Base-by-base conservation (phyloP, 139 green algal genomes). In the Micractinium conductrix region DNA sequence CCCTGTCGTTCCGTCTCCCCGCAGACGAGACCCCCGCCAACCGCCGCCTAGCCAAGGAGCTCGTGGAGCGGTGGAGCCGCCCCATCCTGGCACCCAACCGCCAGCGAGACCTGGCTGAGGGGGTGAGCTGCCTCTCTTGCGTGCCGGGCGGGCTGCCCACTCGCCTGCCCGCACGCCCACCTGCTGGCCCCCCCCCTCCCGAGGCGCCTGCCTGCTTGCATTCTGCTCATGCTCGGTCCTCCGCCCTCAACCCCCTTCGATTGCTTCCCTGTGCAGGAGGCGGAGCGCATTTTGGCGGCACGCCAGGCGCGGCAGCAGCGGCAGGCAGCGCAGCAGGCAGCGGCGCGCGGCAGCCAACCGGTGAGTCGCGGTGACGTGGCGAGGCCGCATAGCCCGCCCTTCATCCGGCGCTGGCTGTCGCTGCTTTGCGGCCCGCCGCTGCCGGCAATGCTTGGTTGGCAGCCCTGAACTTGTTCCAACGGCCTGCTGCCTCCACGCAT, bases 11-110 rank as follows among this genome's bases (percentile, higher is more conserved):
- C n/a, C n/a, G n/a, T n/a, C n/a, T n/a, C n/a, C n/a, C 5, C 55
- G 55, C 79, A 85, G 92, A 96, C 38, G 92, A 95, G 74, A 92
- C 86, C 6, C 44, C 75, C 21, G 53, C 65, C 55, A 95, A 95
- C 86, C 81, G 86, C 37, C 89, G 81, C 44, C 67, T 94, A 40
- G 92, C 92, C 30, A 86, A 86, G 50, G 80, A 94, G 44, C 87
- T 95, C 35, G 88, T 95, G 30, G 85, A 96, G 63, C 86, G 82
- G 65, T 95, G 92, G 92, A 92, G 86, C 84, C 80, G 92, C n/a
- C 92, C 92, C 21, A 95, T 95, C 55, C 90, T 95, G 80, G 84
- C 91, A 37, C 80, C 75, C 37, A 81, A 76, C 69, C 84, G 91
- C 24, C 86, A 84, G 22, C 45, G 72, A 21, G 79, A 79, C 28